Conservation (phyloP, 1,284 basidiomycete genomes). For the Vanrija sp. region DNA sequence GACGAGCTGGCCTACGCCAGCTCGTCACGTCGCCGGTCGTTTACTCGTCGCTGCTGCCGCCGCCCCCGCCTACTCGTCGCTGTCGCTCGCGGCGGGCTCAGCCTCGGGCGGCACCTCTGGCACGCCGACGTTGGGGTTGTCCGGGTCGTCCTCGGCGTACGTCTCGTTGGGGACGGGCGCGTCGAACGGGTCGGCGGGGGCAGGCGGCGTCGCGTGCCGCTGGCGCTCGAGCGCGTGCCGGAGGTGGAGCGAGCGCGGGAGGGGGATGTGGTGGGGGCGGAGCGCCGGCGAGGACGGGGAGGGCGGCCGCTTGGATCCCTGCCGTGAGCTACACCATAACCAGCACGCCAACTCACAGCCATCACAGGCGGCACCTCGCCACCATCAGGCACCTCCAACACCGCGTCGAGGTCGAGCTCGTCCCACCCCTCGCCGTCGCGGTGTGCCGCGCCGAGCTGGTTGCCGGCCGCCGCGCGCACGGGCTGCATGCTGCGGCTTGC, state of each 20-base stretch:
- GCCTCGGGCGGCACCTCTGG: not conserved
- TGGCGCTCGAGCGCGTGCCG: constrained; percentile 34
- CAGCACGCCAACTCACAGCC: constrained; percentile 45
- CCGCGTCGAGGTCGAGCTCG: constrained; percentile 30
- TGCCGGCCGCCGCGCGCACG: constrained; percentile 21
- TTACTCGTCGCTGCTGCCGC: not conserved
- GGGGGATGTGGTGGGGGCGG: constrained; percentile 23
- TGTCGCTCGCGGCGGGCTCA: not conserved
- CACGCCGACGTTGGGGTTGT: not conserved
- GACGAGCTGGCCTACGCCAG: too few species aligned
- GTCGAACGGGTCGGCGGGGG: constrained; percentile 36
- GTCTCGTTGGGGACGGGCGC: constrained; percentile 46
- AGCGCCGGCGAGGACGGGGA: constrained; percentile 41
- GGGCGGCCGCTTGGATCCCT: constrained; percentile 45
- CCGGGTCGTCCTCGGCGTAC: constrained; percentile 29
- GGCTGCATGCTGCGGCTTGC: constrained; percentile 22
- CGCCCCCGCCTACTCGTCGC: not conserved
- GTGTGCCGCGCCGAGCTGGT: not conserved
- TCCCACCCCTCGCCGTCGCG: constrained; percentile 24
- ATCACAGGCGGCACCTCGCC: constrained; percentile 46
- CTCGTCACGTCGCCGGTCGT: too few species aligned
- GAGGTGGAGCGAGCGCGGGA: constrained; percentile 34
- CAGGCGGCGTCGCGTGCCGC: constrained; percentile 21
- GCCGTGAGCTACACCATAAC: constrained; percentile 3
- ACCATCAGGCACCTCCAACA: constrained; percentile 30